These are phyloP conservation scores for Osmanthus fragrans DNA, from an alignment of 257 asterid genomes.

Conservation along the genomic window DNA sequence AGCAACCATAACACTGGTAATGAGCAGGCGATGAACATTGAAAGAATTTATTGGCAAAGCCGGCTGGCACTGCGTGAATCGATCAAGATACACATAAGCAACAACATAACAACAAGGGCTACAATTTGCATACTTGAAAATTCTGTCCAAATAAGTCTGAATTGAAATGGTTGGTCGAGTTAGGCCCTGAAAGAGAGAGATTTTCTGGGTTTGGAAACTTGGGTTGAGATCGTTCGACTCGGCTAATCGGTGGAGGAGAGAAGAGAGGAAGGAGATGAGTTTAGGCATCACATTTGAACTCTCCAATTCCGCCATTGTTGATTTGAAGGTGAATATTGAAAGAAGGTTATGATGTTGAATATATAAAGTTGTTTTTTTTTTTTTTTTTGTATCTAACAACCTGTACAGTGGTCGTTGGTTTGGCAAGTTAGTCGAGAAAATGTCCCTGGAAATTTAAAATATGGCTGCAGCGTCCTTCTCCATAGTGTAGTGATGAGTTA, in stretches of 20 bases:
- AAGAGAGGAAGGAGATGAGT: slow-evolving; percentile 73
- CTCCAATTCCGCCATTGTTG: slow-evolving; percentile 75
- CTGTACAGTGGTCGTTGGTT: slow-evolving; percentile 43
- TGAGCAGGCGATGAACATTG: slow-evolving; percentile 87
- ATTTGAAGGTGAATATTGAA: slow-evolving; percentile 5
- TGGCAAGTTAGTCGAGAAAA: slow-evolving; percentile 18
- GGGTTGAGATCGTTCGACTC: slow-evolving; percentile 73
- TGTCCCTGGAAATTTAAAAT: slow-evolving; percentile 27
- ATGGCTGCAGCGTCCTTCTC: slow-evolving; percentile 22
- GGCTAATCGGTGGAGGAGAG: slow-evolving; percentile 69
- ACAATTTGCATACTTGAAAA: slow-evolving; percentile 89
- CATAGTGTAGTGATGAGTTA: not conserved
- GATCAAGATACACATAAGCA: slow-evolving; percentile 85
- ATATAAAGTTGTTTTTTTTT: slow-evolving; percentile 24
- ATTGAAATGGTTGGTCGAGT: slow-evolving; percentile 73
- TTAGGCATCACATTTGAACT: slow-evolving; percentile 57
- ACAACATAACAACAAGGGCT: slow-evolving; percentile 92
- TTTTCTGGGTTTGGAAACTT: slow-evolving; percentile 46
- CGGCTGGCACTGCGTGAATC: slow-evolving; percentile 78
- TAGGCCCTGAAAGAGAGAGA: slow-evolving; percentile 82
- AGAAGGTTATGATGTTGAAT: slow-evolving; percentile 28
- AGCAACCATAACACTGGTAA: slow-evolving; percentile 93
- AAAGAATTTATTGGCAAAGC: slow-evolving; percentile 69
- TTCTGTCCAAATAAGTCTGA: slow-evolving; percentile 71
- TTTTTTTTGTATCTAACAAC: slow-evolving; percentile 31